Conservation (phyloP, 1,139 yeast species). For the Pichia sp. region DNA sequence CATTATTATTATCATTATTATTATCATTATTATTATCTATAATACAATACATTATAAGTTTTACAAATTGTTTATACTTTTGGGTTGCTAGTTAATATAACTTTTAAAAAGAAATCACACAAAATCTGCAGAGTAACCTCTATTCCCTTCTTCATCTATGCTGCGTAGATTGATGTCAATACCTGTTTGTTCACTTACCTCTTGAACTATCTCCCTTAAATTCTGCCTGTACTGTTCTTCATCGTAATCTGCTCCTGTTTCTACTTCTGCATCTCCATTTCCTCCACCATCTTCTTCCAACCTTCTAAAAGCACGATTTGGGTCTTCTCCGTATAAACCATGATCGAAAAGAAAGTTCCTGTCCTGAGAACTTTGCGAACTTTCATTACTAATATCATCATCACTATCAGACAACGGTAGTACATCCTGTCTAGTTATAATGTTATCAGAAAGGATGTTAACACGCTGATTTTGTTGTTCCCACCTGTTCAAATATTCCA, state of each 20-base stretch:
- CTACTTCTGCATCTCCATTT: neutral
- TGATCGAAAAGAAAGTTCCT: constrained; percentile 2
- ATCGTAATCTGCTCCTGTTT: neutral
- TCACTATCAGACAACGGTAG: constrained; percentile 3
- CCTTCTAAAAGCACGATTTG: neutral
- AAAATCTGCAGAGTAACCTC: neutral
- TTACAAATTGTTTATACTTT: no score
- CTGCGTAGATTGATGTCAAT: constrained; percentile 8
- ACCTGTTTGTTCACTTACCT: constrained; percentile 9
- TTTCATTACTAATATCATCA: neutral
- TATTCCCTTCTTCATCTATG: neutral
- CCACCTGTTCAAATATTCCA: constrained; percentile 14
- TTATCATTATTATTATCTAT: no score
- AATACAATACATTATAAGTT: no score
- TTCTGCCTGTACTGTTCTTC: constrained; percentile 4
- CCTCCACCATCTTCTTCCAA: neutral
- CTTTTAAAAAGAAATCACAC: neutral
- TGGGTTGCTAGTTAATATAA: no score
- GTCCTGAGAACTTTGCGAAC: neutral
- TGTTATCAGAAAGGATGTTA: constrained; percentile 11
- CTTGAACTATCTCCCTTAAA: constrained; percentile 2
- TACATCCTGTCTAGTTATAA: constrained; percentile 5
- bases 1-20: no score
- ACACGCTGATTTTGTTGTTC: constrained; percentile 7
- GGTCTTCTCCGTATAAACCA: constrained; percentile 12